These are phyloP conservation scores for Plenodomus biglobosus DNA, from an alignment of 2,329 filamentous ascomycete species.

Conservation along the genomic window DNA sequence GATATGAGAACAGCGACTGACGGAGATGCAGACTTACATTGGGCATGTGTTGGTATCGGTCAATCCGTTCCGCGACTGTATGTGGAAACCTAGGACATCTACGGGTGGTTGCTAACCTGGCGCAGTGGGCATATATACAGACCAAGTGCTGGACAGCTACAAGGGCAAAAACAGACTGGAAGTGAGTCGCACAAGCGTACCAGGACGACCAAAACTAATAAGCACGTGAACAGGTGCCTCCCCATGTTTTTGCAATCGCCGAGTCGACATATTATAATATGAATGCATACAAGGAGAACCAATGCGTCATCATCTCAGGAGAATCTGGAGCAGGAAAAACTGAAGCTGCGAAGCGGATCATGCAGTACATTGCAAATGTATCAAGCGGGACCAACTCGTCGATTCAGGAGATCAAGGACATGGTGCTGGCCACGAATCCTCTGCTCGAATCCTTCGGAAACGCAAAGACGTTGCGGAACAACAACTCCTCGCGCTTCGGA, in stretches of 20 bases:
- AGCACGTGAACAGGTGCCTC: conserved; percentile 67
- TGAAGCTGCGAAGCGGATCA: conserved; percentile 95
- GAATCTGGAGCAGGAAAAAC: conserved; percentile 98
- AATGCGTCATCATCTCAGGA: conserved; percentile 98
- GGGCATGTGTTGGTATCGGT: conserved; percentile 99
- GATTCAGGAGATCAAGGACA: conserved; percentile 97
- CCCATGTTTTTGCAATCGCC: conserved; percentile 96
- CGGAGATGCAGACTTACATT: conserved; percentile 75
- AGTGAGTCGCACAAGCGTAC: conserved; percentile 26
- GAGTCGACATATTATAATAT: conserved; percentile 99
- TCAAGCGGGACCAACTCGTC: conserved; percentile 82
- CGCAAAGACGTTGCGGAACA: conserved; percentile 95
- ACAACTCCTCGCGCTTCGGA: conserved; percentile 97
- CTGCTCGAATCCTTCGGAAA: conserved; percentile 97
- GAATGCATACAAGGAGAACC: conserved; percentile 99
- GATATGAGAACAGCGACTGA: conserved; percentile 26
- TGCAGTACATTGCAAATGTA: conserved; percentile 99
- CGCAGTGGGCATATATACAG: conserved; percentile 91
- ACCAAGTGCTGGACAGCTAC: conserved; percentile 89
- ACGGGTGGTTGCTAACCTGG: conserved; percentile 41
- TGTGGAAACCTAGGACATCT: conserved; percentile 34
- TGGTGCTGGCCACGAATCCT: conserved; percentile 98
- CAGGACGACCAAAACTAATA: conserved; percentile 16
- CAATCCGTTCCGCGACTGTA: conserved; percentile 91
- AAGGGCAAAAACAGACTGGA: conserved; percentile 96